phyloP scores from a whole-genome alignment of 1,284 basidiomycete genomes.

The Heterobasidion irregulare region DNA sequence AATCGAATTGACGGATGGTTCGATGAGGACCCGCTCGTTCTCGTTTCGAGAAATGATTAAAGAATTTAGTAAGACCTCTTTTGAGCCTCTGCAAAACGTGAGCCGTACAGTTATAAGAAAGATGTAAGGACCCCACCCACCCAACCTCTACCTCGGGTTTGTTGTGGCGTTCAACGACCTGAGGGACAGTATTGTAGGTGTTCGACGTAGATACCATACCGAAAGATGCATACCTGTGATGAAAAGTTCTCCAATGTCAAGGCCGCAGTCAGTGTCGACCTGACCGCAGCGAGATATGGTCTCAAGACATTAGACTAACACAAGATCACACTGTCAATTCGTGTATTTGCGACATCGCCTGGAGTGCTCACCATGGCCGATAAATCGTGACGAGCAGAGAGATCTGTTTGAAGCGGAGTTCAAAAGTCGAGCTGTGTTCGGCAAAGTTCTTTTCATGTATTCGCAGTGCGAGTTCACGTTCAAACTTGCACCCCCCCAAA shows the following conservation, averaged over 20 bases:
- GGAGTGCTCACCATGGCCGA: constrained; percentile 35
- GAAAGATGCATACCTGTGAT: constrained; percentile 62
- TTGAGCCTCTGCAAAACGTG: constrained; percentile 56
- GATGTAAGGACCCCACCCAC: constrained; percentile 32
- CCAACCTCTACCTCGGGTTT: constrained; percentile 88
- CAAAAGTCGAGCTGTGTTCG: neutral
- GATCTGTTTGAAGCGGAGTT: constrained; percentile 16
- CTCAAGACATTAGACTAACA: constrained; percentile 73
- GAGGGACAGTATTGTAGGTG: constrained; percentile 1
- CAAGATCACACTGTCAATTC: neutral
- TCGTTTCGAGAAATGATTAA: constrained; percentile 94
- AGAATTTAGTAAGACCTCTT: constrained; percentile 91
- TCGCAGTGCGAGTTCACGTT: neutral
- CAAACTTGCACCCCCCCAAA: constrained; percentile 1
- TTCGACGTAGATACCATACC: constrained; percentile 2
- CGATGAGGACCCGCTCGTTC: constrained; percentile 94
- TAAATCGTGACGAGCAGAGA: constrained; percentile 14
- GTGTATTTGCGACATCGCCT: constrained; percentile 4
- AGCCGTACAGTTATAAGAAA: neutral
- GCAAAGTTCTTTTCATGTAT: constrained; percentile 2
- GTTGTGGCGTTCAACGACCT: constrained; percentile 96
- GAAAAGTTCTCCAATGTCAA: constrained; percentile 96
- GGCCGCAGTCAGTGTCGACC: constrained; percentile 95
- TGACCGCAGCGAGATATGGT: constrained; percentile 93
- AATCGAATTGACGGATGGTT: constrained; percentile 95